Conservation (phyloP, 1,284 basidiomycete genomes). For the Phaffia rhodozyma region DNA sequence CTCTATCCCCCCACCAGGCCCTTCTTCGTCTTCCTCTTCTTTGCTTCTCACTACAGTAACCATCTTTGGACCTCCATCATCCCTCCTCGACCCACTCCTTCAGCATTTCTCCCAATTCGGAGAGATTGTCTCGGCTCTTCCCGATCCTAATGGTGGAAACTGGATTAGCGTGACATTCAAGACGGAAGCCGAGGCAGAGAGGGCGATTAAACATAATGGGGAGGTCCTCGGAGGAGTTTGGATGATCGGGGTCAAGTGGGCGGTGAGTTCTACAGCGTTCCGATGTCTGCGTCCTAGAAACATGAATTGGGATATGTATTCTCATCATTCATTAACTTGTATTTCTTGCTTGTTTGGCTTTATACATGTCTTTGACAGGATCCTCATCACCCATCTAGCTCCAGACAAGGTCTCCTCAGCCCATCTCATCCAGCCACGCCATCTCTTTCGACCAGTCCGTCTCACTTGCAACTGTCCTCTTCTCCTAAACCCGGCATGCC, state of each 20-base stretch:
- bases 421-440: not conserved
- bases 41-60: constrained; percentile 21
- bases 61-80: constrained; percentile 27
- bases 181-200: constrained; percentile 49
- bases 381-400: not conserved
- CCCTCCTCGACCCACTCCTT: constrained; percentile 21
- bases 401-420: not conserved
- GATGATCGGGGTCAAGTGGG: constrained; percentile 73
- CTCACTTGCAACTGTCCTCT: not conserved
- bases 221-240: constrained; percentile 57
- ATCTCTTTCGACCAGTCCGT: not conserved
- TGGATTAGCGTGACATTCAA: constrained; percentile 26
- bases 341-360: no score
- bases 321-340: no score
- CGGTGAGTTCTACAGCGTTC: constrained; percentile 40
- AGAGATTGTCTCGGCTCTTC: constrained; percentile 20
- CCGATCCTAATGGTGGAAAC: constrained; percentile 25
- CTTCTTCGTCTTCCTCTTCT: not conserved
- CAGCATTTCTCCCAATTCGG: constrained; percentile 24
- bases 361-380: no score
- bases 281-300: not conserved
- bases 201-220: constrained; percentile 64
- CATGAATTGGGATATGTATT: not conserved
- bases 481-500: not conserved
- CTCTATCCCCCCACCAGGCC: constrained; percentile 10